phyloP scores from a whole-genome alignment of 352 stramenopile genomes.

The Globisporangium uncinulatum region DNA sequence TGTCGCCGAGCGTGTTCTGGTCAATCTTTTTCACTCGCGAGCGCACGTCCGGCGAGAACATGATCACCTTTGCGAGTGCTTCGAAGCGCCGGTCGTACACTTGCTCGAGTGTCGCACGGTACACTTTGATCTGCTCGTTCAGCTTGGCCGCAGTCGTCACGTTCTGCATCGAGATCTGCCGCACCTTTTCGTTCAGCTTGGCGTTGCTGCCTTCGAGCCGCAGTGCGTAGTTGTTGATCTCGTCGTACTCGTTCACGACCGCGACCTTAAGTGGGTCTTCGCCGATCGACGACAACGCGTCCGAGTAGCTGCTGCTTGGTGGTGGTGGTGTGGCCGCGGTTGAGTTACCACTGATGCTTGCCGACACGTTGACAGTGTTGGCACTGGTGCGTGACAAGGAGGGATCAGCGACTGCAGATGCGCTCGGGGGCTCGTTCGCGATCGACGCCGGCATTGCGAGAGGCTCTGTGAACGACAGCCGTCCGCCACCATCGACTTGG shows the following conservation, averaged over 20 bases:
- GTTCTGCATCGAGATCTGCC: constrained; percentile 26
- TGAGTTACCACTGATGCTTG: background rate
- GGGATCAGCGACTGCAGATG: background rate
- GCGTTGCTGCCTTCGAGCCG: constrained; percentile 11
- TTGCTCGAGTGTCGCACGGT: constrained; percentile 21
- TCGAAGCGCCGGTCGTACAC: constrained; percentile 30
- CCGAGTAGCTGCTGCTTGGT: constrained; percentile 10
- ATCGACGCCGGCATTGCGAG: background rate
- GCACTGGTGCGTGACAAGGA: background rate
- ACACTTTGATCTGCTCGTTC: constrained; percentile 33
- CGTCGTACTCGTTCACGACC: constrained; percentile 20
- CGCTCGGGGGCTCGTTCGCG: background rate
- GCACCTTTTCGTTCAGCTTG: constrained; percentile 7
- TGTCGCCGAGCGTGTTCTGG: constrained; percentile 26
- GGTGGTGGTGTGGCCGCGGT: constrained; percentile 3
- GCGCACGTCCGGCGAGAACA: constrained; percentile 47
- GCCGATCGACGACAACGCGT: background rate
- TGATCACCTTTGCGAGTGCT: constrained; percentile 41
- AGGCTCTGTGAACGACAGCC: background rate
- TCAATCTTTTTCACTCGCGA: constrained; percentile 27
- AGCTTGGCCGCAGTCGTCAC: constrained; percentile 39
- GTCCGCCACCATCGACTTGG: background rate
- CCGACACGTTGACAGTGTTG: background rate
- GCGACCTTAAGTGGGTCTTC: constrained; percentile 19
- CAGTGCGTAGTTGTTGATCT: constrained; percentile 14